Base-by-base conservation (phyloP, 345 rosid species). In the Aethionema arabicum region DNA sequence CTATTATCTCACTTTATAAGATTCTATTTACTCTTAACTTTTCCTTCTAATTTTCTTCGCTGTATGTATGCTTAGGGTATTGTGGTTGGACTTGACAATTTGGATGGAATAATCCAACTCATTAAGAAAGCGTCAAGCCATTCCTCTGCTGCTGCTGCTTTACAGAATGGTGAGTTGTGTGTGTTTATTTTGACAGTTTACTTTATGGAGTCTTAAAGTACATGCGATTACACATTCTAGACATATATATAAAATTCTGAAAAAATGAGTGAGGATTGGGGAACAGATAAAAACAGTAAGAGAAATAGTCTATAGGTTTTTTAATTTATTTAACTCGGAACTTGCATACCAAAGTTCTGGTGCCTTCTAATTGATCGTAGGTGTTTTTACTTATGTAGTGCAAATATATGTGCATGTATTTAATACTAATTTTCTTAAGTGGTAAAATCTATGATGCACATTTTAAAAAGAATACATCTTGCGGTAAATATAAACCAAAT, bases 41-140 rank as follows among this genome's bases (percentile, higher is more conserved):
- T 50, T 66, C 35, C 32, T 29, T 59, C 31, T 50, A 32, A 27
- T 59, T 21, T 59, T 56, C 61, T 56, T 48, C 68, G 27, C 40
- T 59, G 21, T 72, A 9, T 66, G 30, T 69, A 32, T 39, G 10
- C 42, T 11, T 56, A 92, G 98, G 98, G 97, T 56, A 84, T 92
- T 74, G 78, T 82, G 69, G 75, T 74, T 52, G 98, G 88, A 45
- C 98, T 92, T 49, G 90, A 89, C 71, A 89, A 87, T 72, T 61
- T 87, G 74, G 95, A 89, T 68, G 75, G 69, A 41, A 86, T 92
- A 42, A 87, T 89, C 67, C 73, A 56, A 11, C 76, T 83, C 43
- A 78, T 89, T 61, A 85, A 64, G 77, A 79, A 70, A 56, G 82
- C 91, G 66, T 54, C 89, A 48, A 85, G 82, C 77, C 82, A 79